Base-by-base conservation (phyloP, 768 basidiomycete genomes). In the Lentinula guzmanii region DNA sequence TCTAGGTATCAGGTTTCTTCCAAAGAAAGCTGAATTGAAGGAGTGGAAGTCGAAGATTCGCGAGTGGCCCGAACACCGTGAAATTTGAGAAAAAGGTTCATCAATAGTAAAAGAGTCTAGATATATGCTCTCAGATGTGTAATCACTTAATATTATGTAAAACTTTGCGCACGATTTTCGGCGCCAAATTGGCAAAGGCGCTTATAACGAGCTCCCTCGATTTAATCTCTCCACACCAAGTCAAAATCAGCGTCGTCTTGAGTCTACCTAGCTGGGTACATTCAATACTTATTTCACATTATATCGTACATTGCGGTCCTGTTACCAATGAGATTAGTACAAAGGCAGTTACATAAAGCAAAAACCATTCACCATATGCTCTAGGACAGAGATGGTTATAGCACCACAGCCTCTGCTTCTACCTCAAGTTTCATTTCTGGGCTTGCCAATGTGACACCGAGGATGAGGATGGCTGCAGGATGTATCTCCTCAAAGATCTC, bases 381-480 rank as follows among this genome's bases (percentile, higher is more conserved):
- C 28, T 39, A 39, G 9, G 13, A 50, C 48, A 18, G 33, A 34
- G 6, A 8, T 34, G 34, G 2, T 53, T 8, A 53, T 16, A 58
- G 18, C 6, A 58, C 56, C 11, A 82, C 67, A 0, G 81, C 82
- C 65, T 84, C 82, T 15, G 79, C 81, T 68, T 84, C 82, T 42
- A 84, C 81, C 64, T 83, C 83, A 5, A 83, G 81, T 65, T 72
- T 78, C 82, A 85, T 83, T 10, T 77, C 75, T 5, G 69, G 58
- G 42, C 72, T 69, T 13, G 82, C 79, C 62, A 83, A 82, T 48
- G 69, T 68, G 10, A 75, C 72, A 9, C 82, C 82, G 39, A 82
- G 68, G 42, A 83, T 77, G 79, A 83, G 82, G 42, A 45, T 58
- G 43, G 82, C 82, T 13, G 81, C 82, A n/a, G 79, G 77, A 6